Evolutionary conservation across 2,329 filamentous ascomycete species (phyloP).

Genomic region (Alternaria ventricosa): DNA sequence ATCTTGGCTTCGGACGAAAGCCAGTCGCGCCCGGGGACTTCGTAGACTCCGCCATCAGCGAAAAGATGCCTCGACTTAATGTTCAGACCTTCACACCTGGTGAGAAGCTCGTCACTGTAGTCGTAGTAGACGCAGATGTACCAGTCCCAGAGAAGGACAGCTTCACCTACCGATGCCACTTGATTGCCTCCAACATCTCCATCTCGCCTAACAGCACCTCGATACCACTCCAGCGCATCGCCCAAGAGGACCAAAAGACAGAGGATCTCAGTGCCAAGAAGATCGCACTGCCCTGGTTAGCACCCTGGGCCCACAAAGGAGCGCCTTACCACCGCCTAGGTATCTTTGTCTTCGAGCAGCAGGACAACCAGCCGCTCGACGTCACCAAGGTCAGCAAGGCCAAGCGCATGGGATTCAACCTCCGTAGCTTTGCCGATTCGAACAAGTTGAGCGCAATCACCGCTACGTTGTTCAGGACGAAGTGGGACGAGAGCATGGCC

Average conservation of each 20-base stretch:
- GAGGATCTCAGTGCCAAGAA: conserved; percentile 60
- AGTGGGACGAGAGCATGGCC: conserved; percentile 89
- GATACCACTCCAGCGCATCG: conserved; percentile 41
- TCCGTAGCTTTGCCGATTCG: conserved; percentile 76
- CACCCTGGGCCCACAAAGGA: conserved; percentile 87
- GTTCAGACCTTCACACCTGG: conserved; percentile 87
- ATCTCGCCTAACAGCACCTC: conserved; percentile 62
- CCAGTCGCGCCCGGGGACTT: conserved; percentile 78
- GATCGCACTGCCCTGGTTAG: conserved; percentile 79
- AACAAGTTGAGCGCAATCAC: conserved; percentile 76
- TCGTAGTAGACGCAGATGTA: conserved; percentile 88
- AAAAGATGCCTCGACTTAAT: conserved; percentile 74
- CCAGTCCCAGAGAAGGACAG: conserved; percentile 76
- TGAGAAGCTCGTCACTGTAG: conserved; percentile 81
- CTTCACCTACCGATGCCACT: conserved; percentile 86
- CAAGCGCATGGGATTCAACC: conserved; percentile 72
- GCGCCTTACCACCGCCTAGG: conserved; percentile 88
- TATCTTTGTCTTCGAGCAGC: conserved; percentile 83
- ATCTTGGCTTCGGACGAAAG: conserved; percentile 76
- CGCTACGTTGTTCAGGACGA: conserved; percentile 83
- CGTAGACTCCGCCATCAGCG: conserved; percentile 75
- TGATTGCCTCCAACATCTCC: conserved; percentile 77
- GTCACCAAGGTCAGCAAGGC: conserved; percentile 74
- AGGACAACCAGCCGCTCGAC: conserved; percentile 54
- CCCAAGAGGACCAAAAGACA: conserved; percentile 47